Conservation (phyloP, 768 basidiomycete species). For the Goffeauzyma gilvescens region DNA sequence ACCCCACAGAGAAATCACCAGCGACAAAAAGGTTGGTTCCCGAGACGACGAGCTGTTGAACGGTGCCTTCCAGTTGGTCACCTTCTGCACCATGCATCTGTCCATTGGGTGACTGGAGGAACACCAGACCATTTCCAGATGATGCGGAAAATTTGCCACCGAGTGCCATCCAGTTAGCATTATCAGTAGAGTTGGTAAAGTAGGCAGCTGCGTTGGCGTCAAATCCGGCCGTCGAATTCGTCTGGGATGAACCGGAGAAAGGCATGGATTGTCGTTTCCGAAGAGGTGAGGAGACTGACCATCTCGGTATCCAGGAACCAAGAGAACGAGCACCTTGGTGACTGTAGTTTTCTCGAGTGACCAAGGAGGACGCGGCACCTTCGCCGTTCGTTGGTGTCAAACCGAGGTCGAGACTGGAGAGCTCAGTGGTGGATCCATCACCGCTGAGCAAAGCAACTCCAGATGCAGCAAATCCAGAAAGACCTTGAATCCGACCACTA, state of each 20-base stretch:
- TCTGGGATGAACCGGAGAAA: too few species aligned
- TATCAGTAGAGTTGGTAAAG: conserved; percentile 56
- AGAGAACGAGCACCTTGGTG: too few species aligned
- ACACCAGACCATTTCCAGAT: conserved; percentile 42
- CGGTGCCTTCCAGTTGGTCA: conserved; percentile 50
- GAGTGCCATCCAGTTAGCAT: conserved; percentile 44
- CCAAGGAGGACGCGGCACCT: too few species aligned
- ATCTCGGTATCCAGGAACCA: too few species aligned
- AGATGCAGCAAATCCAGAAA: conserved; percentile 45
- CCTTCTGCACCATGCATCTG: conserved; percentile 45
- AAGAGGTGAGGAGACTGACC: background rate
- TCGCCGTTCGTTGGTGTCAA: too few species aligned
- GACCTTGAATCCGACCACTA: conserved; percentile 19
- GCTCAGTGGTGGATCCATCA: too few species aligned
- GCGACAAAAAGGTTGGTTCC: conserved; percentile 58
- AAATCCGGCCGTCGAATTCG: conserved; percentile 55
- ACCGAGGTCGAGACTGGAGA: too few species aligned
- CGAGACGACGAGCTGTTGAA: conserved; percentile 55
- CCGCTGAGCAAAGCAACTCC: conserved; percentile 66
- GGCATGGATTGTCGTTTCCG: conserved; percentile 38
- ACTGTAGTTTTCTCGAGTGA: too few species aligned
- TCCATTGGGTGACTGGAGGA: too few species aligned
- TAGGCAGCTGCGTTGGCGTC: conserved; percentile 70
- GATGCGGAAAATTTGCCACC: conserved; percentile 74
- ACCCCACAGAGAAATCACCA: conserved; percentile 57